These are phyloP conservation scores for Rubroboletus pulcherrimus DNA, from an alignment of 768 basidiomycete species.

Conservation along the genomic window DNA sequence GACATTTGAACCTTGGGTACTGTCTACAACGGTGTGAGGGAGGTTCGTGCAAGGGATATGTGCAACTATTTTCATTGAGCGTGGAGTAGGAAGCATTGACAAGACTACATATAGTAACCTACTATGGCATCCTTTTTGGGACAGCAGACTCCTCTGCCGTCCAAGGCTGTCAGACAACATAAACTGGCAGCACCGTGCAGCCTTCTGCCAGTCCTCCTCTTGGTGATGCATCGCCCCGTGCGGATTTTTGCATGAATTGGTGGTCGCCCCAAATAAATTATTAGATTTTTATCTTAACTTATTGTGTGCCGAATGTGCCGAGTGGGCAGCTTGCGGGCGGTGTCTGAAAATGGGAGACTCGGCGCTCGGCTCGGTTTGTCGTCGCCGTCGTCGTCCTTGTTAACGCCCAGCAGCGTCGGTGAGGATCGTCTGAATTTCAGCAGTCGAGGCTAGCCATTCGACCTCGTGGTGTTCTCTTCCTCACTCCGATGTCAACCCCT, in stretches of 20 bases:
- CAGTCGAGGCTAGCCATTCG: not conserved
- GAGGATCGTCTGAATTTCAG: not conserved
- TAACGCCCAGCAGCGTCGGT: constrained; percentile 10
- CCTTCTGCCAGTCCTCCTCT: too few relatives aligned
- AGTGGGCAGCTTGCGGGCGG: constrained; percentile 16
- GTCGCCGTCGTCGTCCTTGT: constrained; percentile 13
- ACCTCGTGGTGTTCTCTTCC: not conserved
- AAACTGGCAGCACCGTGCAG: too few relatives aligned
- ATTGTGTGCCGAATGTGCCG: constrained; percentile 19
- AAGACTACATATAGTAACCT: not conserved
- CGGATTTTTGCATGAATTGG: too few relatives aligned
- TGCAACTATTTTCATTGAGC: constrained; percentile 4
- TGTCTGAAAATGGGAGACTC: constrained; percentile 27
- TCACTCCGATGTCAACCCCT: constrained; percentile 26
- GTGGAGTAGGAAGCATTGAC: not conserved
- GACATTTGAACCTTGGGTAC: constrained; percentile 23
- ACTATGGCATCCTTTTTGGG: not conserved
- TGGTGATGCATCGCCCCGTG: too few relatives aligned
- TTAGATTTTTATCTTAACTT: not conserved
- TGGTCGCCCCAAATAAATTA: too few relatives aligned
- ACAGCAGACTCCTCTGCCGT: too few relatives aligned
- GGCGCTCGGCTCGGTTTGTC: constrained; percentile 7
- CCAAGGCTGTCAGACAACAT: too few relatives aligned
- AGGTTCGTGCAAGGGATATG: not conserved
- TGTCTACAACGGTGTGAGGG: not conserved